These are phyloP conservation scores for Quercus cerris DNA, from an alignment of 306 rosid species.

Conservation along the genomic window DNA sequence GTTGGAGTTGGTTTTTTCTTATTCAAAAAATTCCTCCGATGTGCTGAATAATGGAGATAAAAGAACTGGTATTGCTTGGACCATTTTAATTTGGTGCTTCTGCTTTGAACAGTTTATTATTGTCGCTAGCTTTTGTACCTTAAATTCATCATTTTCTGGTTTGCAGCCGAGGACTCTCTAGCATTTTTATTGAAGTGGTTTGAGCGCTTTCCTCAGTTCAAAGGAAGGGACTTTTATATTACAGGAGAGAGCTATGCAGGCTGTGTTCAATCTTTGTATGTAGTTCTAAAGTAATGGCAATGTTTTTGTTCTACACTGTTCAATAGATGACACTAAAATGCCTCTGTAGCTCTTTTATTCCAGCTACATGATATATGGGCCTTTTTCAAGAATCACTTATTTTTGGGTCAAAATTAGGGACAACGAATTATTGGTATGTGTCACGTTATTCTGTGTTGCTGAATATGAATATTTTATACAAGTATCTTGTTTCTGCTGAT, in stretches of 20 bases:
- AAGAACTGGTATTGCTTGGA: slow-evolving; percentile 54
- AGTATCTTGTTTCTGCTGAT: background rate
- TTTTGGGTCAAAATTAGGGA: background rate
- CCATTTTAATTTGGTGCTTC: background rate
- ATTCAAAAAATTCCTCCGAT: slow-evolving; percentile 75
- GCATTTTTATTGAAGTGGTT: slow-evolving; percentile 70
- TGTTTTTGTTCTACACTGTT: background rate
- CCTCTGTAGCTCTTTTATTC: background rate
- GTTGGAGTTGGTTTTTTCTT: slow-evolving; percentile 94
- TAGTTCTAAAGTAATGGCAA: background rate
- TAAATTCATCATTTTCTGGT: slow-evolving; percentile 7
- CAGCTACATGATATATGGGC: background rate
- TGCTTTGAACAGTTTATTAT: background rate
- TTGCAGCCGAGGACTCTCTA: slow-evolving; percentile 68
- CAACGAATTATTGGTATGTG: background rate
- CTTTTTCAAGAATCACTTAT: background rate
- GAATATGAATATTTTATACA: background rate
- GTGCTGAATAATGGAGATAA: slow-evolving; percentile 64
- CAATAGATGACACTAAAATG: background rate
- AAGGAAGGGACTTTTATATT: slow-evolving; percentile 62
- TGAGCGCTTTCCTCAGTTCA: slow-evolving; percentile 78
- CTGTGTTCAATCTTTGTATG: slow-evolving; percentile 16
- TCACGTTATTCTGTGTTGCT: background rate
- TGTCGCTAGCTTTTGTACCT: slow-evolving; percentile 8
- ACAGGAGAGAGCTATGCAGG: slow-evolving; percentile 94